Evolutionary conservation across 345 rosid species (phyloP), one percentile per base, ranked within the genome.

Genomic region (Aquilaria malaccensis): DNA sequence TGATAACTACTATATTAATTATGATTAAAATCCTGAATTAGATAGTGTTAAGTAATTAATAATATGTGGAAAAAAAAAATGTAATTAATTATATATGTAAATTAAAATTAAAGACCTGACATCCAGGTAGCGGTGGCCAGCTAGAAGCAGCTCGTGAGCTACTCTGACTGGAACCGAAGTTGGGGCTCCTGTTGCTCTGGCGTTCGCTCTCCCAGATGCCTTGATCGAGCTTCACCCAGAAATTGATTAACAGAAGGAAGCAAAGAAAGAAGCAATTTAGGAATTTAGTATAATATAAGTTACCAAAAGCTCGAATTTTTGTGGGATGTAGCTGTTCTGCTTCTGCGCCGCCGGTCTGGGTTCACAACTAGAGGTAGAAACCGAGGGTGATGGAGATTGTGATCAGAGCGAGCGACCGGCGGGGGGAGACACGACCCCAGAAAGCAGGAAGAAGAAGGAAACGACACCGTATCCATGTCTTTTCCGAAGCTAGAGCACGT

Each of bases 81-180:
- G 3, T 12, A 12, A 13, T 50, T 50, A 50, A 50, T 12, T 50
- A 9, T 50, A 22, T 22, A 22, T 22, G 22, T 50, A 4, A 50
- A 13, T 50, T 50, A 33, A 64, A 29, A 45, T 4, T 49, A 4
- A 43, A 51, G 51, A 85, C 91, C 91, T 75, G 65, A 91, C 98
- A 58, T 91, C 95, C 53, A 92, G 72, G 68, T 82, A 89, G 3
- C 77, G 72, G 61, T 93, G 86, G 2, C 97, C 97, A 11, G 98
- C 98, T 66, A 73, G 94, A 70, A 82, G 83, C 68, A 93, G 89
- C 73, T 93, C 97, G 14, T 67, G 85, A 0, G 98, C 98, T 33
- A 93, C 94, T 71, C 95, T 69, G 7, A 89, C 96, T 0, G 97
- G 98, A 41, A 93, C 98, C 4, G 98, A 93, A 52, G 84, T 70